These are phyloP conservation scores for Botryosphaeria dothidea DNA, from an alignment of 2,329 filamentous ascomycete species.

Conservation along the genomic window DNA sequence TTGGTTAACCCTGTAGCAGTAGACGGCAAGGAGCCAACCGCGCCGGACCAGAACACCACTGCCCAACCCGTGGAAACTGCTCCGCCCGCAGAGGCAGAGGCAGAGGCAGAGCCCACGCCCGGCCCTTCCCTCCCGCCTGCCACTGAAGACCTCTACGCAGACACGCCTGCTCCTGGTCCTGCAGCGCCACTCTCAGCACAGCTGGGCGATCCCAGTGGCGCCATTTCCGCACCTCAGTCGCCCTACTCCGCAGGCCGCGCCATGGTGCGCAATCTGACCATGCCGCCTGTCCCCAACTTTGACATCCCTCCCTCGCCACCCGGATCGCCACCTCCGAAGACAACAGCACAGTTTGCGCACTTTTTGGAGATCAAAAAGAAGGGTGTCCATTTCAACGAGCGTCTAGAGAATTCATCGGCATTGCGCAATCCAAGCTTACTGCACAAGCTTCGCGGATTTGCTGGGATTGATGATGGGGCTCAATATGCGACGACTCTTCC, in stretches of 20 bases:
- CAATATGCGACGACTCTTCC: conserved; percentile 66
- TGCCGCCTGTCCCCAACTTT: conserved; percentile 71
- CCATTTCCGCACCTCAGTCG: conserved; percentile 46
- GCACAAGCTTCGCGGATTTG: conserved; percentile 72
- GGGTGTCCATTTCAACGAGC: conserved; percentile 76
- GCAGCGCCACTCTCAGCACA: conserved; percentile 25
- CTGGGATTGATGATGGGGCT: conserved; percentile 55
- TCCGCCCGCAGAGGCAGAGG: not conserved
- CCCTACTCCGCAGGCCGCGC: conserved; percentile 68
- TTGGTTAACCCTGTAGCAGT: not conserved
- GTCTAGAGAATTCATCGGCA: conserved; percentile 65
- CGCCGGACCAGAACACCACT: not conserved
- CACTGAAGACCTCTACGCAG: not conserved
- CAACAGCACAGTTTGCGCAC: conserved; percentile 68
- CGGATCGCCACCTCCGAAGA: conserved; percentile 46
- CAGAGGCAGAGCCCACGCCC: not conserved
- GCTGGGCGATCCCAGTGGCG: conserved; percentile 22
- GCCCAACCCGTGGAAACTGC: not conserved
- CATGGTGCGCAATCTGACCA: conserved; percentile 69
- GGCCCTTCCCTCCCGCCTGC: not conserved
- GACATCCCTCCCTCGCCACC: conserved; percentile 74
- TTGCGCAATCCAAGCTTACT: conserved; percentile 72
- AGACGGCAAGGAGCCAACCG: not conserved
- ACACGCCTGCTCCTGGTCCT: conserved; percentile 21
- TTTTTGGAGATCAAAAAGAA: conserved; percentile 78